phyloP scores from a whole-genome alignment of 1,284 basidiomycete genomes.

The Cryptococcus amylolentus region DNA sequence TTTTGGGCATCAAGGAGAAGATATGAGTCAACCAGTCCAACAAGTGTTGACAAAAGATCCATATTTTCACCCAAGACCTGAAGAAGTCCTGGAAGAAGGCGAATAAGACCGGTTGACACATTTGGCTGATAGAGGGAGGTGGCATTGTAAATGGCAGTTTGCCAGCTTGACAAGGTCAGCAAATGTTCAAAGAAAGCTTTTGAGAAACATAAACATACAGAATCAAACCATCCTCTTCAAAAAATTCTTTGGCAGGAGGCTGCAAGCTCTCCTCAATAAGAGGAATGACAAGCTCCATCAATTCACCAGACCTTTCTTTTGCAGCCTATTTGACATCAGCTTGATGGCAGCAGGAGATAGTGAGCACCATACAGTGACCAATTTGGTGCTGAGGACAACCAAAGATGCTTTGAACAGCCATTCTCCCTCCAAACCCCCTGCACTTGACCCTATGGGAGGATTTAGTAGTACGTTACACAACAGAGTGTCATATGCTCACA shows the following conservation, averaged over 20 bases:
- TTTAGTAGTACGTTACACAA: not conserved
- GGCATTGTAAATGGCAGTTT: constrained; percentile 66
- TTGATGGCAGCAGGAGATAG: not conserved
- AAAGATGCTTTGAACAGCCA: constrained; percentile 75
- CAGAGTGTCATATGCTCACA: constrained; percentile 56
- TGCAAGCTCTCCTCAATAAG: constrained; percentile 71
- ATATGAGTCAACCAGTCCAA: constrained; percentile 73
- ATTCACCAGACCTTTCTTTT: constrained; percentile 35
- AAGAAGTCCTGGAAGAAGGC: constrained; percentile 66
- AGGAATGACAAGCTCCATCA: constrained; percentile 60
- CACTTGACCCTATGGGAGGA: constrained; percentile 37
- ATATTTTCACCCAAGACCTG: constrained; percentile 64
- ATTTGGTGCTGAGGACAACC: constrained; percentile 66
- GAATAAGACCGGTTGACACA: constrained; percentile 54
- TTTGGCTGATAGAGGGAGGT: constrained; percentile 55
- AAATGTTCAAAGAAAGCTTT: not conserved
- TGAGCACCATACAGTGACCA: constrained; percentile 59
- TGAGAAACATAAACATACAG: constrained; percentile 46
- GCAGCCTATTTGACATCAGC: constrained; percentile 24
- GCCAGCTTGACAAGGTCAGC: constrained; percentile 55
- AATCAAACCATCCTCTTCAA: constrained; percentile 73
- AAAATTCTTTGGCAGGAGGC: constrained; percentile 60
- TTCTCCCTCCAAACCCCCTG: constrained; percentile 58
- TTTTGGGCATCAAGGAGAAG: constrained; percentile 65
- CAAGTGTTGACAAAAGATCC: constrained; percentile 67